Conservation (phyloP, 768 basidiomycete species). For the Gautieria morchelliformis region DNA sequence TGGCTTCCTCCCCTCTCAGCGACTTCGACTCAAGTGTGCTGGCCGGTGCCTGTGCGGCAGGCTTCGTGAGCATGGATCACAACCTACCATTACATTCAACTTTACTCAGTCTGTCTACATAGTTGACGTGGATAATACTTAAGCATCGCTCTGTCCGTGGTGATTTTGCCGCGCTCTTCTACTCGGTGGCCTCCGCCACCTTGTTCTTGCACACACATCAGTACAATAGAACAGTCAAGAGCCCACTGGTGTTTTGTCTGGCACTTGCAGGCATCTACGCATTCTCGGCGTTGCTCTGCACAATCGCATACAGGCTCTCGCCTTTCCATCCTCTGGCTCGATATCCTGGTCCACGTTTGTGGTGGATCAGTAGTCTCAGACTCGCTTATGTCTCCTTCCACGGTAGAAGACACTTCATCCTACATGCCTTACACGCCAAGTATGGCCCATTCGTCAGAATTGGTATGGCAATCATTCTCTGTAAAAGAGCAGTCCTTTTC, state of each 20-base stretch:
- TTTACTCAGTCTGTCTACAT: not conserved
- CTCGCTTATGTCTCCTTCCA: conserved; percentile 6
- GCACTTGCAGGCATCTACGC: not conserved
- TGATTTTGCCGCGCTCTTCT: not conserved
- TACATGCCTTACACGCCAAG: conserved; percentile 14
- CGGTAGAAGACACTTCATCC: conserved; percentile 8
- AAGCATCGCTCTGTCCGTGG: not conserved
- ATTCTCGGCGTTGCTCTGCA: not conserved
- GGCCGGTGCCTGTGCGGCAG: no score
- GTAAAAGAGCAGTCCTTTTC: no score
- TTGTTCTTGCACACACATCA: not conserved
- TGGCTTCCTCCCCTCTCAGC: no score
- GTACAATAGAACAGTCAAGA: not conserved
- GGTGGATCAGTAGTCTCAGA: conserved; percentile 10
- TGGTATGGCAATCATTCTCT: conserved; percentile 6
- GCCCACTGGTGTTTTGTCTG: not conserved
- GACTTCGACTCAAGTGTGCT: no score
- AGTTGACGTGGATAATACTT: not conserved
- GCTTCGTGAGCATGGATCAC: no score
- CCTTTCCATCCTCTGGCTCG: conserved; percentile 15
- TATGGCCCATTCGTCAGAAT: conserved; percentile 17
- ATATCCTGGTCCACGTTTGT: conserved; percentile 13
- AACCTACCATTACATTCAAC: no score
- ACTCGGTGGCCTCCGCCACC: not conserved
- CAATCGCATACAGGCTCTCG: conserved; percentile 13